A percentile compares a stretch with the other conserved stretches of the same genome.
phyloP scores from a whole-genome alignment of 306 rosid genomes.

The Cucumis hystrix region DNA sequence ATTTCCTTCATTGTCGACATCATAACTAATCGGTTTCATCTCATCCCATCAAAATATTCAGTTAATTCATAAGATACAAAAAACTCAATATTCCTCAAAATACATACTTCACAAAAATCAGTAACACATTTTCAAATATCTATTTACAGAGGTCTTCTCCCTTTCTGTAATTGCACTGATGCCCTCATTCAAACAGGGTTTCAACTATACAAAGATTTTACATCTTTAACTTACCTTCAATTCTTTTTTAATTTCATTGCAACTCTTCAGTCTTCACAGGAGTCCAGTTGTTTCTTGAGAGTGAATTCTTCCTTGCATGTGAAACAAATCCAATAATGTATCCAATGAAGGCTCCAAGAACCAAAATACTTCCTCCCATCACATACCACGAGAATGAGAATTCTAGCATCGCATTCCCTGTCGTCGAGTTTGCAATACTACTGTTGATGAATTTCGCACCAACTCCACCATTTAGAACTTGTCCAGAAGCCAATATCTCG shows the following conservation, averaged over 20 bases:
- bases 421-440: slow-evolving; percentile 4
- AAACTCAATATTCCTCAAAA: not conserved
- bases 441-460: not conserved
- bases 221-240: not conserved
- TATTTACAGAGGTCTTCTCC: not conserved
- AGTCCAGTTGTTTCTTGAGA: slow-evolving; percentile 33
- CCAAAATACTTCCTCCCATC: slow-evolving; percentile 50
- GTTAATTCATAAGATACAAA: not conserved
- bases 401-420: slow-evolving; percentile 10
- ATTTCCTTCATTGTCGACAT: too few species aligned
- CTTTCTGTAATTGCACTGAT: not conserved
- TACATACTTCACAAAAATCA: not conserved
- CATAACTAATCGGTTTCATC: too few species aligned
- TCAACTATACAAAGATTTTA: not conserved
- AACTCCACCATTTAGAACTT: slow-evolving; percentile 22
- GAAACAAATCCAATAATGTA: slow-evolving; percentile 56
- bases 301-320: slow-evolving; percentile 33
- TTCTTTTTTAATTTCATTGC: not conserved
- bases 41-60: not conserved
- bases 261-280: slow-evolving; percentile 62
- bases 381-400: slow-evolving; percentile 39
- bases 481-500: slow-evolving; percentile 57
- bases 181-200: not conserved
- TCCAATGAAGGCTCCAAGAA: slow-evolving; percentile 68
- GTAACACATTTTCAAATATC: not conserved